Conservation (phyloP, 2,329 filamentous ascomycete genomes). For the Myriosclerotinia duriaeana region DNA sequence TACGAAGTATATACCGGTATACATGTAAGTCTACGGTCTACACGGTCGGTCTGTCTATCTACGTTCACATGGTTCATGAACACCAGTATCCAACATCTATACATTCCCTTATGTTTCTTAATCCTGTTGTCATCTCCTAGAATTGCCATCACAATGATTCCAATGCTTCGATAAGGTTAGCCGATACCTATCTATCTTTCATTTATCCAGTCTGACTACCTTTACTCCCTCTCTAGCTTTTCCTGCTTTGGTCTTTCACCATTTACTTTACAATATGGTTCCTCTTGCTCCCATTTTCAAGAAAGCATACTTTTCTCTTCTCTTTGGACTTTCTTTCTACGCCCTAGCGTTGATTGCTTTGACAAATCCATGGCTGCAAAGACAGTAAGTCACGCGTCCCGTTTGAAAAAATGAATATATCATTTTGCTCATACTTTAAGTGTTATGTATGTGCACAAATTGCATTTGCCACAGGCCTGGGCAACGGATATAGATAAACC, state of each 20-base stretch:
- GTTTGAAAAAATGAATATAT: background rate
- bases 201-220: background rate
- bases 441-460: constrained; percentile 77
- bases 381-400: constrained; percentile 61
- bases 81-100: background rate
- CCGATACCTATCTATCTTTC: too few species aligned
- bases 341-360: constrained; percentile 63
- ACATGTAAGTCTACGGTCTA: too few species aligned
- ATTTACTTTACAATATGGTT: constrained; percentile 28
- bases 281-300: constrained; percentile 47
- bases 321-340: constrained; percentile 63
- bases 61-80: background rate
- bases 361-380: constrained; percentile 70
- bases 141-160: background rate
- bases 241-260: constrained; percentile 6
- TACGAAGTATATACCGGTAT: too few species aligned
- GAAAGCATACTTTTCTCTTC: constrained; percentile 52
- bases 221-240: constrained; percentile 5
- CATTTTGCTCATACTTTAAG: constrained; percentile 41
- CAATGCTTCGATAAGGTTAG: too few species aligned
- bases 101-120: background rate
- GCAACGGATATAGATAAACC: constrained; percentile 74
- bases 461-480: constrained; percentile 61
- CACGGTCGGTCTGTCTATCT: too few species aligned
- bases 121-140: background rate